These are phyloP conservation scores for Botrytis aclada DNA, from an alignment of 2,329 filamentous ascomycete species.

Conservation along the genomic window DNA sequence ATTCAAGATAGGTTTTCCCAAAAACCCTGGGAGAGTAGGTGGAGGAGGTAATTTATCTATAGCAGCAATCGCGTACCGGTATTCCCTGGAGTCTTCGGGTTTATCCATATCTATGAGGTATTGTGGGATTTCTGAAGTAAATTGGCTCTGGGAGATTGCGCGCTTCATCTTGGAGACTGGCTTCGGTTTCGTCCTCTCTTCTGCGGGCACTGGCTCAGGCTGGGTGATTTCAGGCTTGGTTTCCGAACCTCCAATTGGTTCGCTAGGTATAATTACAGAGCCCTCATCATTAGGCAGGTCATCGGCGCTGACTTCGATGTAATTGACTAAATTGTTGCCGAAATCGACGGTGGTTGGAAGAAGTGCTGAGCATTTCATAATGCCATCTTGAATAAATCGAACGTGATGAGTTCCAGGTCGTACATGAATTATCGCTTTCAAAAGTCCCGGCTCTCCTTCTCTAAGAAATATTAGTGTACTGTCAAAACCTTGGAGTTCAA, in stretches of 20 bases:
- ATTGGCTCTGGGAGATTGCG: constrained; percentile 56
- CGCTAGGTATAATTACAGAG: constrained; percentile 22
- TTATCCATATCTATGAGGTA: constrained; percentile 87
- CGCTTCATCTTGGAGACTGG: constrained; percentile 51
- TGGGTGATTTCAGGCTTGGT: constrained; percentile 19
- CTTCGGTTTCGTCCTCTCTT: constrained; percentile 38
- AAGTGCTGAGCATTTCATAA: constrained; percentile 84
- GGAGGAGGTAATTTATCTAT: constrained; percentile 79
- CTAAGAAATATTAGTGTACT: constrained; percentile 32
- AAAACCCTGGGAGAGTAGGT: constrained; percentile 81
- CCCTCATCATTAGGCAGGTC: constrained; percentile 50
- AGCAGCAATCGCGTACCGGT: constrained; percentile 70
- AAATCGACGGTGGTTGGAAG: constrained; percentile 96
- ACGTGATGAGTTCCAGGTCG: constrained; percentile 94
- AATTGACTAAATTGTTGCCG: constrained; percentile 97
- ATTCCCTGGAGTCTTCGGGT: constrained; percentile 71
- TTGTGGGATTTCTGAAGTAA: constrained; percentile 72
- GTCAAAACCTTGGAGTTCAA: background rate
- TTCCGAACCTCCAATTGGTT: constrained; percentile 23
- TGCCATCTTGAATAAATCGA: constrained; percentile 90
- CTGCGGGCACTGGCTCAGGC: constrained; percentile 37
- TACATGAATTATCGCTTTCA: constrained; percentile 76
- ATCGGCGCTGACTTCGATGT: constrained; percentile 86
- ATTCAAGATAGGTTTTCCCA: constrained; percentile 93
- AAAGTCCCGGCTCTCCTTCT: constrained; percentile 53